Conservation (phyloP, 2,329 filamentous ascomycete genomes). For the Paecilomyces sp. region DNA sequence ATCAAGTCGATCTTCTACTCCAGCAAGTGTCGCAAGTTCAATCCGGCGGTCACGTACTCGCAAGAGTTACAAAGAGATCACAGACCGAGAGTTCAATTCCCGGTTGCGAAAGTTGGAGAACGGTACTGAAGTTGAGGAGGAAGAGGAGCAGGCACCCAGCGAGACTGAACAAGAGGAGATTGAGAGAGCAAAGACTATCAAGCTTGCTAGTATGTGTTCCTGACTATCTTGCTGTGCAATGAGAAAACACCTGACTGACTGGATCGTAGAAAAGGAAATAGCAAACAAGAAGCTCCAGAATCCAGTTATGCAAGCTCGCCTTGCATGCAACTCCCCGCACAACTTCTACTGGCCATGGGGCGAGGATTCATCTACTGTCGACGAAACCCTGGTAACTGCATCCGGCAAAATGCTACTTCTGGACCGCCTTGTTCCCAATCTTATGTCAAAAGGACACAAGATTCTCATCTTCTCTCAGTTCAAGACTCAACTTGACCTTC, state of each 20-base stretch:
- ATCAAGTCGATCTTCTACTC: conserved; percentile 69
- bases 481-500: conserved; percentile 83
- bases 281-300: conserved; percentile 87
- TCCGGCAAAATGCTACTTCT: conserved; percentile 96
- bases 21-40: conserved; percentile 47
- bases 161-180: conserved; percentile 53
- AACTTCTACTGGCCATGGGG: conserved; percentile 95
- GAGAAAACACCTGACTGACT: conserved; percentile 19
- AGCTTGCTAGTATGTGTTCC: conserved; percentile 61
- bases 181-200: conserved; percentile 60
- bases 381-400: conserved; percentile 75
- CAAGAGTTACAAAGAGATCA: conserved; percentile 61
- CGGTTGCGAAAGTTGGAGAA: conserved; percentile 45
- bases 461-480: conserved; percentile 96
- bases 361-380: conserved; percentile 53
- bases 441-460: conserved; percentile 74
- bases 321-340: conserved; percentile 89
- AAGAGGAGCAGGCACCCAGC: conserved; percentile 32
- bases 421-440: conserved; percentile 70
- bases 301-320: conserved; percentile 79
- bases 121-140: conserved; percentile 55
- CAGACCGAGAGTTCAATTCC: conserved; percentile 77
- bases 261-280: conserved; percentile 65
- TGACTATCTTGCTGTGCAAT: neutral
- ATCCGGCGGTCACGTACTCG: conserved; percentile 45